Base-by-base conservation (phyloP, 257 asterid species). In the Solanum peruvianum region DNA sequence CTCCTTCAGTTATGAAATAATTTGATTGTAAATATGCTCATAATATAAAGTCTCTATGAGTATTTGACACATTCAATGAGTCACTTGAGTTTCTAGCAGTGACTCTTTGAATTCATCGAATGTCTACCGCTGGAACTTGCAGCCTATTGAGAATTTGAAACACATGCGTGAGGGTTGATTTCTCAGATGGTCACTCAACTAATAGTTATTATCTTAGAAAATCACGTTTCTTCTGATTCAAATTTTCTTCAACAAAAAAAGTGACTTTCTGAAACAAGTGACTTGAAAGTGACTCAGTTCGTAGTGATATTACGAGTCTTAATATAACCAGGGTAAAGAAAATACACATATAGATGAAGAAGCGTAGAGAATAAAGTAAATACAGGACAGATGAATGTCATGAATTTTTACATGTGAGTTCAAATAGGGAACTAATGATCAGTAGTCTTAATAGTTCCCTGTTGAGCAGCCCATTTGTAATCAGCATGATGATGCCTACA, bases 401-500 rank as follows among this genome's bases (percentile, higher is more conserved):
- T 14, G 41, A 81, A 29, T 29, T 45, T 80, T 16, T 80, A 80
- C 45, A 49, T 64, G 20, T 29, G 44, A 81, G 21, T 81, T 81
- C 11, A 5, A 42, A 45, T 78, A 81, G 67, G 27, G 29, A 3
- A 3, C 85, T 49, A 49, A 20, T 47, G 67, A 56, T 20, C 25
- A 29, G 29, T 18, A 20, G 0, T 29, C 58, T 42, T 72, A 35
- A 25, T 49, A 29, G 85, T 47, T 29, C 67, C 64, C 66, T 9
- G 3, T 15, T 80, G 84, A 77, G 39, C 62, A 44, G 37, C 69
- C 87, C 87, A 85, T 70, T 67, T 75, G 67, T 85, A 85, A 39
- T 44, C 83, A 66, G 87, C 82, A 44, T 67, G 52, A 85, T 85
- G 87, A 35, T 85, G 33, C 83, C 87, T 45, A 39, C 87, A 85